Evolutionary conservation across 768 basidiomycete genomes (phyloP), one percentile per base, ranked within the genome.

Genomic region (Suillus spraguei): DNA sequence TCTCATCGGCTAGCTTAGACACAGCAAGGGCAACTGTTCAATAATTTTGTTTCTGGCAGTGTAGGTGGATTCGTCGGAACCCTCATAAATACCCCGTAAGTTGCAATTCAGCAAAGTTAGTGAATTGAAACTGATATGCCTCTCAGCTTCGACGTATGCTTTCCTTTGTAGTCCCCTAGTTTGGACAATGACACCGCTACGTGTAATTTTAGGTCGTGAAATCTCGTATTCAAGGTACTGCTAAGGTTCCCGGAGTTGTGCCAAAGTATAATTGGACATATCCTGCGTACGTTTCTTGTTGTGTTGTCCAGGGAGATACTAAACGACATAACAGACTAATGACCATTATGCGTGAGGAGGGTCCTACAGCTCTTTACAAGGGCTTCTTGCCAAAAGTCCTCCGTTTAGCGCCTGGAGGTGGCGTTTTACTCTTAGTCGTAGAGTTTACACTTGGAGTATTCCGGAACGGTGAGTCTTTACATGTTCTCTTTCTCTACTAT

Each of bases 251-350:
- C 0, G 94, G 93, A 17, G 86, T 87, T n/a, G 76, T 76, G 1
- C 91, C 91, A 22, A 96, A 95, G 71, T 95, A 96, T 78, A 92
- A 91, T 77, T 97, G 96, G 96, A 90, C 96, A 60, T 95, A 96
- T 79, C 95, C 96, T 17, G 91, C 93, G 64, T 85, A 67, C 39
- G 79, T 65, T n/a, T 50, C 42, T 61, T 35, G 60, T 33, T 67
- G 38, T 20, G 3, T 8, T 44, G 13, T 65, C 13, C 4, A 59
- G 13, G 24, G 22, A 49, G 44, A 16, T 10, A 49, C 47, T 55
- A 60, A n/a, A 69, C 7, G 5, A 44, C 10, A 33, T 58, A 17
- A 44, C 63, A 85, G 83, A 46, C 80, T 96, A 11, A 77, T 85
- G 22, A 89, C 87, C 6, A 94, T 96, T 67, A 85, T 90, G 66